Evolutionary conservation across 176 grass and related monocot species (phyloP), one percentile per base, ranked within the genome.

Genomic region (Canna indica): DNA sequence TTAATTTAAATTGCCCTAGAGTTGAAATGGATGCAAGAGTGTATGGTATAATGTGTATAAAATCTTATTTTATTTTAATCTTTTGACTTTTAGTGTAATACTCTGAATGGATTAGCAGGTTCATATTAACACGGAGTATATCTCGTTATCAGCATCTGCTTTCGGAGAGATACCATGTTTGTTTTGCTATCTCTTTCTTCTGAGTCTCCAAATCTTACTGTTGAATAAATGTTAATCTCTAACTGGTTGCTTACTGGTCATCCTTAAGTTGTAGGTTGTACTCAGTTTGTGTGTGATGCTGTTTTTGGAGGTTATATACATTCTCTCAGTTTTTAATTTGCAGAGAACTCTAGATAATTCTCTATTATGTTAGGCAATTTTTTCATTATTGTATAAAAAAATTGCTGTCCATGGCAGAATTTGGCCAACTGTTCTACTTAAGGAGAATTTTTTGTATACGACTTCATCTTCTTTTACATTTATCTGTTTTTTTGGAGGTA

Each of bases 61-160:
- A 83, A 88, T 70, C 80, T 86, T 30, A 66, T 85, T 52, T 88
- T 88, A 80, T 71, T 75, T 60, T 89, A 74, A 75, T 41, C 84
- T 33, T 84, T 91, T 66, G 75, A 80, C 65, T 81, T 71, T 63
- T 89, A 85, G 86, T 91, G 91, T 91, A 50, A 59, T 79, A 85
- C 80, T 91, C 87, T 96, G 86, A 86, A 88, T 96, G 88, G 81
- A 79, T 91, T 81, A 90, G 86, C 88, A 96, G 93, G 88, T 79
- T 53, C 78, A 90, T 96, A 77, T 91, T 89, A 89, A 83, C 83
- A 83, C 64, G 88, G 88, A 89, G 88, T 88, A 85, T 79, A 84
- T 85, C 80, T 95, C 85, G 67, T 90, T 91, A 90, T 83, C 91
- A 88, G 75, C 93, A 88, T 74, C 83, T 90, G 80, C 88, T 86